Evolutionary conservation across 768 basidiomycete species (phyloP).

Genomic region (Boletus rubroflammeus): DNA sequence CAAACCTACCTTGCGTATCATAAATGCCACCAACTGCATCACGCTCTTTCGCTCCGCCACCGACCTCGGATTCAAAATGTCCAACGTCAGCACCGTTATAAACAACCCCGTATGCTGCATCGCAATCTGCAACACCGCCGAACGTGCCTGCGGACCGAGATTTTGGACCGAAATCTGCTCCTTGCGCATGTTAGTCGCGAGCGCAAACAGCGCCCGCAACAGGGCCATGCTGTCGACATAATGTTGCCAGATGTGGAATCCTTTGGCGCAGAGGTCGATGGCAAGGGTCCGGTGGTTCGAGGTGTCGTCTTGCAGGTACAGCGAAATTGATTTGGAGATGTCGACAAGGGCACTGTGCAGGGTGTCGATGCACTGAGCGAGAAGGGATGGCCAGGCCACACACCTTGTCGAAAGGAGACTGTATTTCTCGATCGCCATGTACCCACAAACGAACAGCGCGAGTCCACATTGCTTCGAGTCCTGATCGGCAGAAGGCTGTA

Average conservation of each 20-base stretch:
- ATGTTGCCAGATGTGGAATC: conserved; percentile 93
- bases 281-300: conserved; percentile 68
- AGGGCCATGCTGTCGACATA: conserved; percentile 89
- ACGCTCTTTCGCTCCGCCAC: conserved; percentile 81
- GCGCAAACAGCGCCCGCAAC: conserved; percentile 74
- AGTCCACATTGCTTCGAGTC: conserved; percentile 58
- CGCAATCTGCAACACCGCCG: conserved; percentile 83
- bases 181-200: conserved; percentile 71
- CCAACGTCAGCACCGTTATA: conserved; percentile 90
- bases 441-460: conserved; percentile 79
- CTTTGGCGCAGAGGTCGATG: conserved; percentile 86
- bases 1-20: conserved; percentile 75
- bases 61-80: conserved; percentile 75
- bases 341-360: conserved; percentile 67
- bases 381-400: conserved; percentile 2
- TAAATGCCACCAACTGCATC: conserved; percentile 89
- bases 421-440: conserved; percentile 78
- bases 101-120: conserved; percentile 80
- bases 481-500: conserved; percentile 58
- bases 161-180: conserved; percentile 67
- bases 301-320: conserved; percentile 73
- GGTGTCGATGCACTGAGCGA: background rate
- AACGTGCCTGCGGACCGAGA: conserved; percentile 71
- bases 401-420: conserved; percentile 72
- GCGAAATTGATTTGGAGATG: conserved; percentile 75